These are phyloP conservation scores for Dictyostelium intermedium DNA, from an alignment of 78 protist genomes.

Conservation along the genomic window DNA sequence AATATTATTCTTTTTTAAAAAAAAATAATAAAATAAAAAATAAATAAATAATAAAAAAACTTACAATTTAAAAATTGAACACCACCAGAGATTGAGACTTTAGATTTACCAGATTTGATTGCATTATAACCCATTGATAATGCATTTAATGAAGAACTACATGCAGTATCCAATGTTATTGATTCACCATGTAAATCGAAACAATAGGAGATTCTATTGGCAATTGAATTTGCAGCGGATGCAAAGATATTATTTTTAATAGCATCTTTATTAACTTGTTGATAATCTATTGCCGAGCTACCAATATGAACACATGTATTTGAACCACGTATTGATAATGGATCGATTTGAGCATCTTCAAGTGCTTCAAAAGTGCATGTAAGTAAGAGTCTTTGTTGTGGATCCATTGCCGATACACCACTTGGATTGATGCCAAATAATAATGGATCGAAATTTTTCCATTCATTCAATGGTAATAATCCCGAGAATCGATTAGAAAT, in stretches of 20 bases:
- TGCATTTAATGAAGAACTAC: constrained; percentile 90
- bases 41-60: no score
- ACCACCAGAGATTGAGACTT: constrained; percentile 85
- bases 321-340: constrained; percentile 18
- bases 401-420: no score
- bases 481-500: constrained; percentile 2
- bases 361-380: constrained; percentile 45
- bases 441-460: no score
- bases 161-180: no score
- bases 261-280: background rate
- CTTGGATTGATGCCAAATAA: no score
- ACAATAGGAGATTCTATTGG: constrained; percentile 64
- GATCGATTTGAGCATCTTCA: constrained; percentile 66
- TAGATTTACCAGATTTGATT: constrained; percentile 71
- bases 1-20: no score
- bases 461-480: constrained; percentile 11
- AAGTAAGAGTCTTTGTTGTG: no score
- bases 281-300: background rate
- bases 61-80: constrained; percentile 10
- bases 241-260: background rate
- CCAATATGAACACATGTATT: constrained; percentile 64
- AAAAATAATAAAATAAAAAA: no score
- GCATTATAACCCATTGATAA: constrained; percentile 65
- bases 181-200: constrained; percentile 85
- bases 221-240: background rate